Conservation (phyloP, 2,329 filamentous ascomycete genomes). For the Diaporthe destruens region DNA sequence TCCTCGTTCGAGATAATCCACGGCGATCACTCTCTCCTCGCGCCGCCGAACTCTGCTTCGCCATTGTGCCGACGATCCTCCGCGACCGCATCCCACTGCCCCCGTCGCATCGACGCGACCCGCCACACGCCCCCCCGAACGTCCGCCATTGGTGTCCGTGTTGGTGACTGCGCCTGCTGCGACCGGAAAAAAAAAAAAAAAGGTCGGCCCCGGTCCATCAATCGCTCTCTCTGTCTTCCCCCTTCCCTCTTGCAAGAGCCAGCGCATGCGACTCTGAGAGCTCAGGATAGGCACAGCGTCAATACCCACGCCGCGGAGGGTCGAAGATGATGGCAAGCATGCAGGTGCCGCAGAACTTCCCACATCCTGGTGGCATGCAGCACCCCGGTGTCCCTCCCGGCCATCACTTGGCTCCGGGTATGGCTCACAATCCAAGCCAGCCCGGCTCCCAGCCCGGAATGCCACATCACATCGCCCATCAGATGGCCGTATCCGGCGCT, state of each 20-base stretch:
- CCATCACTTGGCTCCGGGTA: constrained; percentile 72
- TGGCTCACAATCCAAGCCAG: constrained; percentile 77
- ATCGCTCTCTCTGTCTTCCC: neutral
- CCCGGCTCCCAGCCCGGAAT: constrained; percentile 76
- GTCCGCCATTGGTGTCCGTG: constrained; percentile 35
- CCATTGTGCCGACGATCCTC: constrained; percentile 38
- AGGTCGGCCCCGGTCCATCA: constrained; percentile 15
- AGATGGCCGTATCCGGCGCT: constrained; percentile 80
- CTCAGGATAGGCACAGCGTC: constrained; percentile 56
- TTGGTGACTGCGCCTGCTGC: constrained; percentile 27
- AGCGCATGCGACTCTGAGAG: constrained; percentile 63
- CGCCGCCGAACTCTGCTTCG: constrained; percentile 31
- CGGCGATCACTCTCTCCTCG: constrained; percentile 37
- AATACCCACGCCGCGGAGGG: constrained; percentile 72
- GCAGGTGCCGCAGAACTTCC: constrained; percentile 65
- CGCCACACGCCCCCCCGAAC: constrained; percentile 19
- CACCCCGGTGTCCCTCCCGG: constrained; percentile 76
- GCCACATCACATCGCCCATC: constrained; percentile 74
- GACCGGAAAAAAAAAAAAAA: constrained; percentile 4
- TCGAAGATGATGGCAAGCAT: constrained; percentile 80
- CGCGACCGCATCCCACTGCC: constrained; percentile 37
- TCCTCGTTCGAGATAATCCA: constrained; percentile 33
- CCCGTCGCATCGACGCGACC: constrained; percentile 39
- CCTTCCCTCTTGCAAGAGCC: constrained; percentile 36
- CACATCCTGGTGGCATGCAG: constrained; percentile 77